Conservation (phyloP, 108 stramenopile genomes). For the Aurantiochytrium sp. region DNA sequence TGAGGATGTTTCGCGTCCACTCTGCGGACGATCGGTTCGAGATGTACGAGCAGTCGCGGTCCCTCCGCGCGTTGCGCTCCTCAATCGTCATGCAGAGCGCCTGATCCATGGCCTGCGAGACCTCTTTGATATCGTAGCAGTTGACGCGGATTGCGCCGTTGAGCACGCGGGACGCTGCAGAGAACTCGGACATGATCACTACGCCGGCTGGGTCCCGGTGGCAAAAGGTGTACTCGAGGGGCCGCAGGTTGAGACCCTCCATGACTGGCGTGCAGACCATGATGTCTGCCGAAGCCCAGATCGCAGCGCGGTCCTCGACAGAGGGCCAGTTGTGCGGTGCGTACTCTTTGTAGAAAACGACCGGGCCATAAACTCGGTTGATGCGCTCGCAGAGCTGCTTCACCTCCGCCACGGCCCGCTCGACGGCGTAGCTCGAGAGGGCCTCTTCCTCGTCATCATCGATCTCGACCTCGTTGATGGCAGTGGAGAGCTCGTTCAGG, state of each 20-base stretch:
- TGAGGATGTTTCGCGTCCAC: slow-evolving; percentile 91
- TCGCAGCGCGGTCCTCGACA: slow-evolving; percentile 75
- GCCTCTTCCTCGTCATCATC: neutral
- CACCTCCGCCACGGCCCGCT: slow-evolving; percentile 51
- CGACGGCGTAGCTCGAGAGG: neutral
- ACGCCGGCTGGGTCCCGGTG: slow-evolving; percentile 76
- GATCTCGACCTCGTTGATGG: no score
- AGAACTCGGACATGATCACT: slow-evolving; percentile 92
- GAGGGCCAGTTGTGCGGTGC: slow-evolving; percentile 56
- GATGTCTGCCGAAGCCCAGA: slow-evolving; percentile 79
- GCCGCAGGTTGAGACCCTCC: slow-evolving; percentile 91
- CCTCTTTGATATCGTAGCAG: slow-evolving; percentile 85
- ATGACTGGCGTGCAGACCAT: slow-evolving; percentile 81
- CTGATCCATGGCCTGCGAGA: slow-evolving; percentile 80
- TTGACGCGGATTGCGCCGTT: slow-evolving; percentile 96
- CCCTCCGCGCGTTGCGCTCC: slow-evolving; percentile 72
- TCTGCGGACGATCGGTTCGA: slow-evolving; percentile 80
- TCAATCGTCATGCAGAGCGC: slow-evolving; percentile 76
- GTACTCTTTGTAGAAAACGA: slow-evolving; percentile 85
- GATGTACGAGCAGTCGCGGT: slow-evolving; percentile 92
- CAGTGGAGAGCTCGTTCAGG: no score
- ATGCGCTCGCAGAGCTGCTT: slow-evolving; percentile 73
- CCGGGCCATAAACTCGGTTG: slow-evolving; percentile 67
- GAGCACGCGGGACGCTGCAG: slow-evolving; percentile 85
- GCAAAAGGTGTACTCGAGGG: slow-evolving; percentile 77